Conservation (phyloP, 176 grass and related monocot genomes). For the Hsuehochloa calcarea region DNA sequence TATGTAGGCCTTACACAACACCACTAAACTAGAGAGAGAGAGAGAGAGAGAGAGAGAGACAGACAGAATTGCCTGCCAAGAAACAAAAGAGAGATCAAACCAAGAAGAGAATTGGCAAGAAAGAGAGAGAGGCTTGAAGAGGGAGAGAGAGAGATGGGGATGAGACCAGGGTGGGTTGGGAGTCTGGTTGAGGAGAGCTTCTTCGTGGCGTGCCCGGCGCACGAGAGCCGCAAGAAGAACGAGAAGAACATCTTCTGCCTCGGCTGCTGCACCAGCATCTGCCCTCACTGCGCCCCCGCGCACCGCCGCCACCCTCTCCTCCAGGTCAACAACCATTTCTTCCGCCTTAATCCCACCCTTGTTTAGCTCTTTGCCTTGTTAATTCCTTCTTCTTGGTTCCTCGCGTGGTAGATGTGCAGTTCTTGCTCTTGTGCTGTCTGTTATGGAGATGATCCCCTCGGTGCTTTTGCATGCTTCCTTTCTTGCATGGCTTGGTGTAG, state of each 20-base stretch:
- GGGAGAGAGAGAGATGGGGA: constrained; percentile 27
- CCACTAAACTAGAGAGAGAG: constrained; percentile 12
- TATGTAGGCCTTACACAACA: constrained; percentile 5
- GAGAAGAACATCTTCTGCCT: constrained; percentile 98
- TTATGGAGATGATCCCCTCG: not conserved
- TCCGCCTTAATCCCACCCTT: not conserved
- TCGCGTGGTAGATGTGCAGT: not conserved
- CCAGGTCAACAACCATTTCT: constrained; percentile 28
- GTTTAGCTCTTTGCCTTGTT: not conserved
- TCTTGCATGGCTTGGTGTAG: not conserved
- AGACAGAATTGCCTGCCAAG: constrained; percentile 50
- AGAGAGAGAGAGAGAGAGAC: not conserved
- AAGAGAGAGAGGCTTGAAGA: not conserved
- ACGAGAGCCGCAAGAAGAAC: constrained; percentile 75
- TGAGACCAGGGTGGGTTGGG: constrained; percentile 67
- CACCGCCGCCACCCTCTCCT: constrained; percentile 75
- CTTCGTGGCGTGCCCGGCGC: constrained; percentile 68
- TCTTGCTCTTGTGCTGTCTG: not conserved
- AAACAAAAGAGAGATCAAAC: constrained; percentile 40
- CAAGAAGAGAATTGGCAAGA: constrained; percentile 6
- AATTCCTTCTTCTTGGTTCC: not conserved
- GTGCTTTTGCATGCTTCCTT: not conserved
- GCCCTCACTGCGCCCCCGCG: constrained; percentile 63
- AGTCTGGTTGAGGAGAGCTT: constrained; percentile 74
- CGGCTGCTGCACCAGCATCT: constrained; percentile 78